Percentiles rank a stretch among this genome's conserved stretches.
Evolutionary conservation across 202 grass and related monocot species (phyloP).

Genomic region (Carex sylvatica): DNA sequence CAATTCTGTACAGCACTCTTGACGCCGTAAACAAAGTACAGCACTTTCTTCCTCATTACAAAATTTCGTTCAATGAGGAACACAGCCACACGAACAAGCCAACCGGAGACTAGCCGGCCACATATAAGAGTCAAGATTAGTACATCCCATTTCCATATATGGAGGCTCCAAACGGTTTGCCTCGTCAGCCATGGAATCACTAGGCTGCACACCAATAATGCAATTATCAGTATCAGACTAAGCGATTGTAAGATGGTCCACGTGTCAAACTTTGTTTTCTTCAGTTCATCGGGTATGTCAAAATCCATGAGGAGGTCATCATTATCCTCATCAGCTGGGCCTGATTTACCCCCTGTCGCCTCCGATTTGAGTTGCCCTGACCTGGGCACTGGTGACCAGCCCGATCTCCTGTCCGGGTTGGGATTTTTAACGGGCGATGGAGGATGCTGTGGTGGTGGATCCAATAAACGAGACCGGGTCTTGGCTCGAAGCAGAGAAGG

Average conservation of each 20-base stretch:
- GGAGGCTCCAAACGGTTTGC: conserved; percentile 43
- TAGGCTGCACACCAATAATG: conserved; percentile 58
- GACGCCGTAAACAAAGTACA: conserved; percentile 92
- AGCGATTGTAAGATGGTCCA: conserved; percentile 69
- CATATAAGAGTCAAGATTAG: conserved; percentile 77
- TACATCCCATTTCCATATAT: conserved; percentile 85
- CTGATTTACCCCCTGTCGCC: conserved; percentile 39
- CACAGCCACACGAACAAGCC: conserved; percentile 60
- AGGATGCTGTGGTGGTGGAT: conserved; percentile 41
- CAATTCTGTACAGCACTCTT: conserved; percentile 72
- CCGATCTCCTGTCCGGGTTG: background rate
- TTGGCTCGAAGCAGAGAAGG: conserved; percentile 43
- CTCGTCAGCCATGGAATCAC: conserved; percentile 26
- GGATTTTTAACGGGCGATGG: background rate
- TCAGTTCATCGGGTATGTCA: conserved; percentile 65
- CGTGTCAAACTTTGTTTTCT: conserved; percentile 44
- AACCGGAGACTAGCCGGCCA: conserved; percentile 75
- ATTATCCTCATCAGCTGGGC: conserved; percentile 50
- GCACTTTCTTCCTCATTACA: conserved; percentile 72
- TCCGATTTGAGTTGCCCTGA: conserved; percentile 40
- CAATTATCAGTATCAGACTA: conserved; percentile 62
- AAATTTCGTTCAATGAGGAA: conserved; percentile 82
- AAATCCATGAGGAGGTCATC: conserved; percentile 72
- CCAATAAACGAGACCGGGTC: conserved; percentile 73
- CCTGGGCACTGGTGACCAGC: conserved; percentile 8